A percentile compares a stretch with the other conserved stretches of the same genome.
Conservation (phyloP, 495 filamentous ascomycete genomes). For the Aspergillus indologenus region DNA sequence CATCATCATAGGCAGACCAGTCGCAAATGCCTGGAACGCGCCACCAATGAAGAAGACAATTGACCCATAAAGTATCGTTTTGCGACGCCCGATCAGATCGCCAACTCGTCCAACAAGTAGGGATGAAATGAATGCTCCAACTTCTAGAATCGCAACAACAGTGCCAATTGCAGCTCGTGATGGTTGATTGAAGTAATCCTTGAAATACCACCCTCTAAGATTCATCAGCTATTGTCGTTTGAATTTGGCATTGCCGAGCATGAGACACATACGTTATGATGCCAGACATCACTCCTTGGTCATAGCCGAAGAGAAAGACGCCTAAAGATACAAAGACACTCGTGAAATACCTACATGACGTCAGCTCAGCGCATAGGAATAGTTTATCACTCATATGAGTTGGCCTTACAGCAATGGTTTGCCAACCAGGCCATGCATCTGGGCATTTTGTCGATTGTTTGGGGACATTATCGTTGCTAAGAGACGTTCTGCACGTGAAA, state of each 20-base stretch:
- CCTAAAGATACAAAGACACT: conserved; percentile 97
- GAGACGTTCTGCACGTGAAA: conserved; percentile 61
- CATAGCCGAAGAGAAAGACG: conserved; percentile 97
- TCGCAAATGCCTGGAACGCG: conserved; percentile 77
- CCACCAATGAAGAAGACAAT: conserved; percentile 89
- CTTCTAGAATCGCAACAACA: conserved; percentile 93
- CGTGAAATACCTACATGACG: conserved; percentile 78
- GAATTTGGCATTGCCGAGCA: neutral
- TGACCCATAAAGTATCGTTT: conserved; percentile 91
- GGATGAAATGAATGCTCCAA: conserved; percentile 90
- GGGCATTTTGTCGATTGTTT: conserved; percentile 60
- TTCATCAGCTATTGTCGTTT: conserved; percentile 13
- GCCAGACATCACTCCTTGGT: conserved; percentile 98
- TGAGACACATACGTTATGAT: conserved; percentile 86
- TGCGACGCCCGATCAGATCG: conserved; percentile 85
- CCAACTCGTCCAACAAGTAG: conserved; percentile 84
- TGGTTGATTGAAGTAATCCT: conserved; percentile 87
- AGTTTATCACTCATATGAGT: neutral
- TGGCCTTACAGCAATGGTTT: conserved; percentile 80
- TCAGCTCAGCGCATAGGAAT: conserved; percentile 10
- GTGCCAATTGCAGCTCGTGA: conserved; percentile 81
- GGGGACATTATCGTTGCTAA: conserved; percentile 80
- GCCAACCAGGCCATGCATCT: conserved; percentile 87
- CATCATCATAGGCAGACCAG: conserved; percentile 88
- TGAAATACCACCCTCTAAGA: conserved; percentile 78